A percentile compares a stretch with the other conserved stretches of the same genome.
phyloP scores from a whole-genome alignment of 176 grass and related monocot species.

The Paspalum notatum region DNA sequence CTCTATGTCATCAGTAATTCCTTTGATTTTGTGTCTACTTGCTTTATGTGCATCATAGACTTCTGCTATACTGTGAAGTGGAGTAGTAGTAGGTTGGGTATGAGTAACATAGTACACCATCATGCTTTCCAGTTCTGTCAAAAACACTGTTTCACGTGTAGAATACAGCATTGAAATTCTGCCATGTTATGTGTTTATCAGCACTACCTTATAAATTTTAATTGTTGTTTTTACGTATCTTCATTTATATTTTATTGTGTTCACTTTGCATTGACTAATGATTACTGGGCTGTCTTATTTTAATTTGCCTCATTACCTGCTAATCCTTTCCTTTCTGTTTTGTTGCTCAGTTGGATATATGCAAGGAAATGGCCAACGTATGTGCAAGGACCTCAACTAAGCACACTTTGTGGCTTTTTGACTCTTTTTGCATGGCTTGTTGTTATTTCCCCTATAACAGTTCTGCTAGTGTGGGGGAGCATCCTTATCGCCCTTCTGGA shows the following conservation, averaged over 20 bases:
- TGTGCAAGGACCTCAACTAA: constrained; percentile 80
- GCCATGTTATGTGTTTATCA: not conserved
- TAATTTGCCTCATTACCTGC: constrained; percentile 3
- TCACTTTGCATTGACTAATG: constrained; percentile 15
- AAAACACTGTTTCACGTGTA: constrained; percentile 21
- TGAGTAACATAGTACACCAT: not conserved
- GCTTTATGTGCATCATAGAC: not conserved
- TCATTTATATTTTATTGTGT: constrained; percentile 30
- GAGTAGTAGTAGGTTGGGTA: not conserved
- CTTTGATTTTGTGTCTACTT: not conserved
- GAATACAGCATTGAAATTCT: constrained; percentile 16
- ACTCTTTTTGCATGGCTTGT: constrained; percentile 80
- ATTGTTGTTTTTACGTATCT: not conserved
- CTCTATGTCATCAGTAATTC: not conserved
- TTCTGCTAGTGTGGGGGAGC: constrained; percentile 79
- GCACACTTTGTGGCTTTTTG: constrained; percentile 69
- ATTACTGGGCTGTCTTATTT: not conserved
- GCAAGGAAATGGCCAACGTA: constrained; percentile 99
- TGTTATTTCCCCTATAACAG: constrained; percentile 75
- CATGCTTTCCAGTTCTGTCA: constrained; percentile 12
- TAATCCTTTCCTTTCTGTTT: constrained; percentile 45
- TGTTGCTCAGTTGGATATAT: constrained; percentile 92
- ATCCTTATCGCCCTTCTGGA: constrained; percentile 88
- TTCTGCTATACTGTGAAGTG: not conserved
- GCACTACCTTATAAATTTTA: constrained; percentile 8